Base-by-base conservation (phyloP, 2,329 filamentous ascomycete genomes). In the Nannizzia gypsea region DNA sequence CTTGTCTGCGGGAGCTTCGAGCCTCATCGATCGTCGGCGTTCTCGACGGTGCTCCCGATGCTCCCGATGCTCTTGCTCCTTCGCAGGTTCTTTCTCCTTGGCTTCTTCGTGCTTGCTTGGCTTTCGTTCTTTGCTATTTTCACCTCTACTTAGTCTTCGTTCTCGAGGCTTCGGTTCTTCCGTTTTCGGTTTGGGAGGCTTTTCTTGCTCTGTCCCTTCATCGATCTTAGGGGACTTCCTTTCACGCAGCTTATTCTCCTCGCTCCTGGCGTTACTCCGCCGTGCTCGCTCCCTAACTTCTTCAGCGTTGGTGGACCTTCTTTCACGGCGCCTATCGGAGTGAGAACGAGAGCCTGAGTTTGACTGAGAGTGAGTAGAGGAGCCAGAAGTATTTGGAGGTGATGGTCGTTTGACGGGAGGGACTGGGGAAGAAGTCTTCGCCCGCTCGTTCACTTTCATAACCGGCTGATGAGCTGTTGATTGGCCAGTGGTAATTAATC, bases 381-480 rank as follows among this genome's bases (percentile, higher is more conserved):
- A 68, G n/a, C 71, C 70, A 40, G 66, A 61, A 44, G 67, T 66
- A 28, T 68, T 69, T 31, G 66, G 68, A 26, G 68, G 64, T 44
- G 68, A 70, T 60, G 38, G 42, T 20, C 55, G 46, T 42, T 44
- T 48, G 36, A 40, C 28, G 17, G 31, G 36, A 2, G 54, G 36
- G 6, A 40, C 28, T 13, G 54, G 36, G 22, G 59, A 60, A 17
- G 61, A 59, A 17, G 48, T 36, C 17, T 58, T 57, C 5, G 71
- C 72, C 58, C 64, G 61, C 46, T 67, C 67, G 59, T 74, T 75
- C 17, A 76, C 63, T 57, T 68, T 71, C 38, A 76, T 66, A 15
- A 75, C 66, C n/a, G 70, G 73, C 0, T 68, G 70, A 31, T 71
- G 70, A 17, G 70, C 73, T 57, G 76, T 71, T 3, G 73, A 74